phyloP scores from a whole-genome alignment of 768 basidiomycete species.

The Hypholoma sublateritium region DNA sequence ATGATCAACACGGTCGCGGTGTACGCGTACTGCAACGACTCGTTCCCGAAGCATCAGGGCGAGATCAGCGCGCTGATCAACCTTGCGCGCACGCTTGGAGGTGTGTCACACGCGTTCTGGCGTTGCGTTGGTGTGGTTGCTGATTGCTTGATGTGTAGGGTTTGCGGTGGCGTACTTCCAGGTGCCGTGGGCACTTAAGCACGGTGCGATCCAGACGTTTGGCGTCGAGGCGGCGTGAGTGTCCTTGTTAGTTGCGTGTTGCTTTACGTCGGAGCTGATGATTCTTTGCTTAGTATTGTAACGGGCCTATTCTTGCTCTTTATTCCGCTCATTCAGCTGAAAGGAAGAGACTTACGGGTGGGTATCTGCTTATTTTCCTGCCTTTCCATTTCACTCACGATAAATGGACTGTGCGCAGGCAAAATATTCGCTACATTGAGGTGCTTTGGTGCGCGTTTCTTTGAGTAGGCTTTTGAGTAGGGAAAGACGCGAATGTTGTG shows the following conservation, averaged over 20 bases:
- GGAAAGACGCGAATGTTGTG: no score
- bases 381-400: neutral
- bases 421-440: constrained; percentile 15
- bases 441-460: no score
- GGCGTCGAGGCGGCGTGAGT: constrained; percentile 63
- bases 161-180: constrained; percentile 70
- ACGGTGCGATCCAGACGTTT: constrained; percentile 62
- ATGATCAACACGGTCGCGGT: constrained; percentile 66
- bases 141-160: constrained; percentile 24
- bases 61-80: constrained; percentile 66
- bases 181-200: constrained; percentile 59
- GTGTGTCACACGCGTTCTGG: constrained; percentile 18
- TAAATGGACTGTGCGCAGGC: neutral
- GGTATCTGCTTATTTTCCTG: constrained; percentile 16
- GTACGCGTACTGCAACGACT: constrained; percentile 40
- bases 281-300: constrained; percentile 37
- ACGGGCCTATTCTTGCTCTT: constrained; percentile 49
- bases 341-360: constrained; percentile 48
- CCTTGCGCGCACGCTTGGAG: constrained; percentile 53
- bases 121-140: neutral
- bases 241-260: neutral
- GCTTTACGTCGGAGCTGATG: neutral
- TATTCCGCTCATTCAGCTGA: constrained; percentile 51
- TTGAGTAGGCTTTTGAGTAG: no score
- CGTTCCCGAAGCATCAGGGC: constrained; percentile 36